Evolutionary conservation across 345 rosid genomes (phyloP), one percentile per base, ranked within the genome.

Genomic region (Pugionium dolabratum): DNA sequence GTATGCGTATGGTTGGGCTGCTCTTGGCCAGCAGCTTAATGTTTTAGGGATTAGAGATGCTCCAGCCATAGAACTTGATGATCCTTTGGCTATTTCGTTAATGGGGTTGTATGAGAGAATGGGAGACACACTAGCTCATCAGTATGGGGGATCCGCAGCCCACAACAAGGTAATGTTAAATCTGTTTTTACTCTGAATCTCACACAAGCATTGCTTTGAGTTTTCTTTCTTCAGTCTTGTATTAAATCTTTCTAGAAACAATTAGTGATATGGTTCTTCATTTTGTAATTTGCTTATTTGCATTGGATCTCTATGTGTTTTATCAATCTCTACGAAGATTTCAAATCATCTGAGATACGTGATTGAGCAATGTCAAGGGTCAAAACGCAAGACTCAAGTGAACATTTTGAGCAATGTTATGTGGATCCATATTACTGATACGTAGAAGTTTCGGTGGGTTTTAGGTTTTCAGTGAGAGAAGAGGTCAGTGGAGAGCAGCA

Each of bases 401-500:
- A 33, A 45, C 64, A 55, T 47, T 64, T 32, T 33, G n/a, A 26
- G 3, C 65, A 33, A 30, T 71, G 32, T 30, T 64, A 27, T 56
- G 25, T 43, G 31, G 70, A 58, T 56, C 40, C 44, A 27, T 43
- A 32, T 50, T 51, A 33, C 66, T 73, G 47, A 59, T 45, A 50
- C 30, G 75, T 54, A 52, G 37, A 54, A 45, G 30, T 54, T 74
- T n/a, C 62, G 66, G 67, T 29, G 64, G 27, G 66, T 7, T 75
- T 58, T 73, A 94, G 99, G 87, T 94, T 79, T 94, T 94, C 74
- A 85, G 89, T 52, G 83, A 83, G 82, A 88, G 89, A 76, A 80
- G 97, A 68, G 99, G 99, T 56, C 97, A 94, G 79, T 94, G 97
- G 99, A 94, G 71, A 81, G 96, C 99, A 18, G 93, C 99, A 71